Evolutionary conservation across 345 rosid species (phyloP), one percentile per base, ranked within the genome.

Genomic region (Combretum micranthum): DNA sequence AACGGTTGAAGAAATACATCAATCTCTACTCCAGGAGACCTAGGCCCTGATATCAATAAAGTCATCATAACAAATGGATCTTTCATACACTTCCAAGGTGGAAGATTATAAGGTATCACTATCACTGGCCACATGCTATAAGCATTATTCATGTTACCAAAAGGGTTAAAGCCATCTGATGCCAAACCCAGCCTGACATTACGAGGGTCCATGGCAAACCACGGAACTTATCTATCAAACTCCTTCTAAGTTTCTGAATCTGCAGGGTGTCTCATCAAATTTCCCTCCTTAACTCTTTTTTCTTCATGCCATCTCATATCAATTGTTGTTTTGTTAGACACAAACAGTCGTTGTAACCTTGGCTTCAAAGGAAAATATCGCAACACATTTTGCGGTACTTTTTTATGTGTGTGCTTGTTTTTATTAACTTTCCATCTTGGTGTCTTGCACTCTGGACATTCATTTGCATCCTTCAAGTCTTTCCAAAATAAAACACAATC

Each of bases 231-330:
- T 0, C 13, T 12, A 44, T 57, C 50, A 49, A 64, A 50, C 0
- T 13, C 1, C 16, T 56, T 57, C 45, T 50, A 64, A 2, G 50
- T 37, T 12, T 4, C 15, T 2, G 17, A 51, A 20, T 59, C 60
- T 15, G 55, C 44, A 4, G 43, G 60, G 42, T 59, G 50, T 19
- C 60, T 60, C 12, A 53, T 20, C 1, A 14, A 25, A 25, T 25
- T 6, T 2, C 50, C 50, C 22, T 66, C 56, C 13, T 54, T 13
- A 45, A 42, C 11, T 9, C 14, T 4, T 16, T 37, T 42, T 1
- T 68, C 52, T 10, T 62, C 12, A 50, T 63, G 59, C 37, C 63
- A 62, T 2, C 63, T 20, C 60, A 68, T 68, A 2, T 12, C 7
- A 6, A 0, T 0, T n/a, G 59, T 10, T 0, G 17, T 37, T 1